phyloP scores from a whole-genome alignment of 805 yeast genomes.

The Wickerhamiella azymoides region DNA sequence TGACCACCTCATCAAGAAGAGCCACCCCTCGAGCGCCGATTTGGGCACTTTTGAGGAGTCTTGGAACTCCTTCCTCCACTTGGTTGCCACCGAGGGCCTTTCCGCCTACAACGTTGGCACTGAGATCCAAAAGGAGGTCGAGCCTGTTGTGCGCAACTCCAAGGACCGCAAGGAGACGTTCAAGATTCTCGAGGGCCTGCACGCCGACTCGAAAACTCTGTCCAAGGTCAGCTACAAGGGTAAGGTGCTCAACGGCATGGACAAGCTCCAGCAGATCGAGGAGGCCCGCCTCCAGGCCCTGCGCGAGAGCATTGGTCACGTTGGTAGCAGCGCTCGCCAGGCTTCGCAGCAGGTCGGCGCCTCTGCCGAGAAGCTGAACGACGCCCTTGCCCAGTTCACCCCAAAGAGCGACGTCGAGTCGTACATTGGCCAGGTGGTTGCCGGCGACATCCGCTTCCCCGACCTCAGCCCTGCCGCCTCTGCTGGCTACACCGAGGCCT shows the following conservation, averaged over 20 bases:
- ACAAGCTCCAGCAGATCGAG: conserved; percentile 34
- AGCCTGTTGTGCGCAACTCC: conserved; percentile 6
- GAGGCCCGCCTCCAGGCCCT: conserved; percentile 41
- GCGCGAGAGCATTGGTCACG: conserved; percentile 51
- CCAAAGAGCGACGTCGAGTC: conserved; percentile 47
- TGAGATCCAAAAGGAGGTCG: background rate
- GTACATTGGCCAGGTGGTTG: conserved; percentile 29
- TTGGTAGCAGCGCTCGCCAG: conserved; percentile 48
- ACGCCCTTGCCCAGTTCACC: conserved; percentile 47
- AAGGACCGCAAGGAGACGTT: conserved; percentile 1
- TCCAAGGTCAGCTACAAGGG: conserved; percentile 4
- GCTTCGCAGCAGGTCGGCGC: conserved; percentile 32
- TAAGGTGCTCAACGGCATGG: conserved; percentile 28
- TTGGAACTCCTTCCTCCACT: background rate
- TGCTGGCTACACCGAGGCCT: conserved; percentile 4
- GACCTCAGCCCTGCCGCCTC: conserved; percentile 6
- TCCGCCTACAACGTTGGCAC: background rate
- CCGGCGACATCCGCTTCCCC: conserved; percentile 13
- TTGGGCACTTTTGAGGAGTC: conserved; percentile 8
- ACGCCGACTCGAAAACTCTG: conserved; percentile 6
- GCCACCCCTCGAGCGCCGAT: conserved; percentile 2
- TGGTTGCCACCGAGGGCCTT: conserved; percentile 3
- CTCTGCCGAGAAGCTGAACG: conserved; percentile 50
- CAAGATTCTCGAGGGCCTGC: background rate
- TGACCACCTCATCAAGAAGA: conserved; percentile 17